phyloP scores from a whole-genome alignment of 257 asterid species.

The Rubia yunnanensis region DNA sequence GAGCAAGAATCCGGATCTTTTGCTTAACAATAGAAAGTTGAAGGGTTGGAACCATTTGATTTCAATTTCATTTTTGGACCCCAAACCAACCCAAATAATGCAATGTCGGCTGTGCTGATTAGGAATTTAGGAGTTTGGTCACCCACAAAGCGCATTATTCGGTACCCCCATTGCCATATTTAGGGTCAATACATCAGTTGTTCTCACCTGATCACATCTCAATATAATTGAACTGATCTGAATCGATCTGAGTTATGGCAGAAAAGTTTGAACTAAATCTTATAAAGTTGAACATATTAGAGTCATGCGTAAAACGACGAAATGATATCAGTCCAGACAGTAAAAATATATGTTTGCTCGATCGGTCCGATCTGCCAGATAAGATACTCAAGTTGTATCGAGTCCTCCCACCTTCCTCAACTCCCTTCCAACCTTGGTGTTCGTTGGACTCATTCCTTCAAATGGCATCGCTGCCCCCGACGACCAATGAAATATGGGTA shows the following conservation, averaged over 20 bases:
- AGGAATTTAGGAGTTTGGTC: slow-evolving; percentile 42
- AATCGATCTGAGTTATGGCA: too few species aligned
- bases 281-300: too few species aligned
- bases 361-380: too few species aligned
- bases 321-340: too few species aligned
- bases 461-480: slow-evolving; percentile 17
- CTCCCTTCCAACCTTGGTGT: slow-evolving; percentile 1
- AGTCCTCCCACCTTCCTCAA: neutral
- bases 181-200: too few species aligned
- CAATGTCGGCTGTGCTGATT: slow-evolving; percentile 43
- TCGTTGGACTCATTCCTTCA: slow-evolving; percentile 17
- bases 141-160: slow-evolving; percentile 3
- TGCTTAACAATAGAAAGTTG: slow-evolving; percentile 33
- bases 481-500: slow-evolving; percentile 9
- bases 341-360: too few species aligned
- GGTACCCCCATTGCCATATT: neutral
- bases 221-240: neutral
- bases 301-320: too few species aligned
- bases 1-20: slow-evolving; percentile 39
- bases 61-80: slow-evolving; percentile 9
- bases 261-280: too few species aligned
- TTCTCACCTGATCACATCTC: too few species aligned
- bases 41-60: slow-evolving; percentile 16
- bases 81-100: slow-evolving; percentile 32
- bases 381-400: too few species aligned